Base-by-base conservation (phyloP, 208 protist genomes). In the Porcisia deanei region DNA sequence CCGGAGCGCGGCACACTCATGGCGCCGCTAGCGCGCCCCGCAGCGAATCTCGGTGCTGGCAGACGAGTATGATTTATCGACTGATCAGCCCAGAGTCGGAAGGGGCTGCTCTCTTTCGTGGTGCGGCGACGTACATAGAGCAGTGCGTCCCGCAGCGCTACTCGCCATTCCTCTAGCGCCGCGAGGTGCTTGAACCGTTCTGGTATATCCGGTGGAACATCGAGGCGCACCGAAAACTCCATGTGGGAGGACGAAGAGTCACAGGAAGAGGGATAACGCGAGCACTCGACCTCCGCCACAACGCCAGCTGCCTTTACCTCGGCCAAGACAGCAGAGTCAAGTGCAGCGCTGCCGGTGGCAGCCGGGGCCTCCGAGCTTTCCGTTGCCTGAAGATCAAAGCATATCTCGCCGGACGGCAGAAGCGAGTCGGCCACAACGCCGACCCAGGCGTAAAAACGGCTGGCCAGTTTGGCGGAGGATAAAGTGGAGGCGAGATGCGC, bases 71-170 rank as follows among this genome's bases (percentile, higher is more conserved):
- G 14, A 10, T 67, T 20, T 18, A 67, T n/a, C 20, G 22, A 67
- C 37, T 22, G 41, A 2, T 47, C n/a, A 9, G 63, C 30, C 77
- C 77, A 79, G 52, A 74, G 55, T 34, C 68, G 64, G 59, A 43
- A 41, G 10, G 20, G 5, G 9, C 63, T 6, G 3, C 34, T 25
- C 8, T n/a, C 73, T 0, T 45, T 61, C 45, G 71, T 68, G 9
- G 83, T 79, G 25, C 77, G 83, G 12, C 87, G 91, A 20, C 80
- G 76, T 55, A 91, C 73, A 64, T 89, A 93, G 0, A 81, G 75
- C 45, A 95, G 75, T 8, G 87, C 91, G 73, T 95, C 91, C 1
- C 83, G 78, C 45, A 94, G 80, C 8, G 76, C 86, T 10, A 90
- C 84, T 39, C 82, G 73, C 77, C 75, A 74, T 77, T 90, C 88